A percentile compares a stretch with the other conserved stretches of the same genome.
Conservation (phyloP, 495 filamentous ascomycete species). For the Penicillium steckii region DNA sequence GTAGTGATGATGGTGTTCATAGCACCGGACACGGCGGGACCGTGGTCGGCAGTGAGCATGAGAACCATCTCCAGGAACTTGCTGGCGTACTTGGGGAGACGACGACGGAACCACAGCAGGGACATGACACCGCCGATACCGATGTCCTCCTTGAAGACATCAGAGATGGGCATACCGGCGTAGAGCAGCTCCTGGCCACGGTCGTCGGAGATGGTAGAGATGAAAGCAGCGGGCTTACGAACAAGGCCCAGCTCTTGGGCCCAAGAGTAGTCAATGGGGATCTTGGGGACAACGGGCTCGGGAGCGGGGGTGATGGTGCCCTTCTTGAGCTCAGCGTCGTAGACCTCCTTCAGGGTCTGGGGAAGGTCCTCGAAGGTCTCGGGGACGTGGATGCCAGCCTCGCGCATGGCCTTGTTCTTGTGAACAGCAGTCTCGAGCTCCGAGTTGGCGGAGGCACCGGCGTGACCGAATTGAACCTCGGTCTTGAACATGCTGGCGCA, state of each 20-base stretch:
- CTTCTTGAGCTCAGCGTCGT: conserved; percentile 77
- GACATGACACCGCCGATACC: conserved; percentile 99
- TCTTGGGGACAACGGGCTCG: conserved; percentile 95
- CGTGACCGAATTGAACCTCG: conserved; percentile 99
- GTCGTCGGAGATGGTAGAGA: conserved; percentile 99
- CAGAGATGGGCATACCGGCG: conserved; percentile 98
- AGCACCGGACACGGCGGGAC: conserved; percentile 96
- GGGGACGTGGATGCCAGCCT: conserved; percentile 91
- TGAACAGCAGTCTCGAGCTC: conserved; percentile 92
- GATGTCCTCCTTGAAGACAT: conserved; percentile 98
- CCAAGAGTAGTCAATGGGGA: conserved; percentile 99
- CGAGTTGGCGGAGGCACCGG: conserved; percentile 97
- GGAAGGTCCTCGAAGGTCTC: conserved; percentile 98
- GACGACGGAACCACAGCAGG: conserved; percentile 98
- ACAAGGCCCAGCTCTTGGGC: conserved; percentile 98
- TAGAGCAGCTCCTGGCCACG: conserved; percentile 99
- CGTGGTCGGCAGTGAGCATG: conserved; percentile 99
- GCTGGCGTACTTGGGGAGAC: conserved; percentile 91
- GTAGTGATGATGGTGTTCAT: conserved; percentile 99
- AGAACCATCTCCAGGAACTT: conserved; percentile 99
- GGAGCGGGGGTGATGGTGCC: conserved; percentile 80
- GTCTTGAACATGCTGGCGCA: conserved; percentile 99
- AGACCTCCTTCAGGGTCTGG: conserved; percentile 68
- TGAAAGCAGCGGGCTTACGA: conserved; percentile 99
- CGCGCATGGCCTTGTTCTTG: conserved; percentile 96